Evolutionary conservation across 2,329 filamentous ascomycete species (phyloP).

Genomic region (Westerdykella ornata): DNA sequence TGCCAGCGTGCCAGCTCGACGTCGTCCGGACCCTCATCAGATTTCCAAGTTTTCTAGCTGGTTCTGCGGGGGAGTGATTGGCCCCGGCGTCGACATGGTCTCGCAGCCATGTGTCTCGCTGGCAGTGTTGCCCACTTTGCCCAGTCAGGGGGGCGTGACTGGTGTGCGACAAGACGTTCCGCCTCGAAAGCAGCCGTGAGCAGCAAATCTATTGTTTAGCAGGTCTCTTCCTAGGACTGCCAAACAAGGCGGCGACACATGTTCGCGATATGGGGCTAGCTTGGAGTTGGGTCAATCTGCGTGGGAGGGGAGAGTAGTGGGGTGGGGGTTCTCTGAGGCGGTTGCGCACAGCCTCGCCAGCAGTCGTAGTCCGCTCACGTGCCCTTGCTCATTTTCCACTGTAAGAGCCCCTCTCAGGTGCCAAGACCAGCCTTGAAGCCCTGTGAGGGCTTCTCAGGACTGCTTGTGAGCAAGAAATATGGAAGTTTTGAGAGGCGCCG

Average conservation of each 20-base stretch:
- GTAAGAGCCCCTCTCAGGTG: background rate
- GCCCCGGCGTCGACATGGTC: conserved; percentile 11
- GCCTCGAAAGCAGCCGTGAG: background rate
- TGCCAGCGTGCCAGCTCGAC: too few species aligned
- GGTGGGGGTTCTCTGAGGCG: background rate
- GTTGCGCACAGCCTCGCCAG: background rate
- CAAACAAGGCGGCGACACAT: background rate
- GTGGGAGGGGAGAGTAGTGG: too few species aligned
- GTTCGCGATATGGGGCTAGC: background rate
- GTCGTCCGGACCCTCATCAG: too few species aligned
- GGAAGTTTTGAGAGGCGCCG: background rate
- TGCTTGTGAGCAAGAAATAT: background rate
- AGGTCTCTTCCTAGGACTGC: background rate
- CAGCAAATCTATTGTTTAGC: conserved; percentile 3
- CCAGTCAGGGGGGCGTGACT: conserved; percentile 19
- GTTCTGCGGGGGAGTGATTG: conserved; percentile 28
- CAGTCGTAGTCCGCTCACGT: conserved; percentile 3
- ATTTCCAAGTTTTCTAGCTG: conserved; percentile 28
- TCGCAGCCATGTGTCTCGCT: conserved; percentile 8
- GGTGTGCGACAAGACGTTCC: conserved; percentile 13
- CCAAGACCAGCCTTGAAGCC: conserved; percentile 4
- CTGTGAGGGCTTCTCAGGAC: background rate
- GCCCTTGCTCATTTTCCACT: background rate
- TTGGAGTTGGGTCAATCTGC: too few species aligned
- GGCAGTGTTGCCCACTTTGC: too few species aligned